phyloP scores from a whole-genome alignment of 129 eudicot genomes.

The Flaveria bidentis region DNA sequence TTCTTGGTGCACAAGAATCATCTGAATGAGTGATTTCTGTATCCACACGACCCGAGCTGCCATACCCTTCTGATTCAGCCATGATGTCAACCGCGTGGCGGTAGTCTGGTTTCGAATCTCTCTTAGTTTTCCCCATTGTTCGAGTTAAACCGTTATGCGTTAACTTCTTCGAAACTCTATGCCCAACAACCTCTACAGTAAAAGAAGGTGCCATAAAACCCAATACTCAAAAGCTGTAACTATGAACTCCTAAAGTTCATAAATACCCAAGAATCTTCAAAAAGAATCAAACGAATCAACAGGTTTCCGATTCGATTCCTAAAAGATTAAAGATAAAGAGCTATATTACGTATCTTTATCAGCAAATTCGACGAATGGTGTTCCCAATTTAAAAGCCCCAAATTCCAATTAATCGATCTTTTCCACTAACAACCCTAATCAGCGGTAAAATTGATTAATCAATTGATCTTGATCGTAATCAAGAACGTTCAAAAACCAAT shows the following conservation, averaged over 20 bases:
- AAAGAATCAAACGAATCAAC: not conserved
- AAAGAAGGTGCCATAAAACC: constrained; percentile 65
- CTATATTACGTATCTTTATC: not conserved
- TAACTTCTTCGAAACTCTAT: constrained; percentile 41
- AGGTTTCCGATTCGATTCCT: not conserved
- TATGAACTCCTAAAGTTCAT: not conserved
- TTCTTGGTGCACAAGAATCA: constrained; percentile 54
- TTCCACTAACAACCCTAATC: not conserved
- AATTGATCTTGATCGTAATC: no score
- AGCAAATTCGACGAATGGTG: not conserved
- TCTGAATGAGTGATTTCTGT: constrained; percentile 45
- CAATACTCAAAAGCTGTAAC: constrained; percentile 10
- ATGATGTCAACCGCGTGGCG: constrained; percentile 45
- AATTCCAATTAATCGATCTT: no score
- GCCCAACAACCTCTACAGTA: constrained; percentile 57
- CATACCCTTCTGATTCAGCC: not conserved
- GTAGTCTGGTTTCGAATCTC: constrained; percentile 58
- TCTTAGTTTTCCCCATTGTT: constrained; percentile 74
- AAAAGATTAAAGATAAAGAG: not conserved
- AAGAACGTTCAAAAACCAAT: no score
- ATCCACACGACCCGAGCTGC: constrained; percentile 48
- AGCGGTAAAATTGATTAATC: not conserved
- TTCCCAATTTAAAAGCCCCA: no score
- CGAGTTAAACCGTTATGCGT: constrained; percentile 12
- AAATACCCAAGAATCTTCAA: not conserved